Evolutionary conservation across 2,329 filamentous ascomycete genomes (phyloP).

Genomic region (Rhynchosporium graminicola): DNA sequence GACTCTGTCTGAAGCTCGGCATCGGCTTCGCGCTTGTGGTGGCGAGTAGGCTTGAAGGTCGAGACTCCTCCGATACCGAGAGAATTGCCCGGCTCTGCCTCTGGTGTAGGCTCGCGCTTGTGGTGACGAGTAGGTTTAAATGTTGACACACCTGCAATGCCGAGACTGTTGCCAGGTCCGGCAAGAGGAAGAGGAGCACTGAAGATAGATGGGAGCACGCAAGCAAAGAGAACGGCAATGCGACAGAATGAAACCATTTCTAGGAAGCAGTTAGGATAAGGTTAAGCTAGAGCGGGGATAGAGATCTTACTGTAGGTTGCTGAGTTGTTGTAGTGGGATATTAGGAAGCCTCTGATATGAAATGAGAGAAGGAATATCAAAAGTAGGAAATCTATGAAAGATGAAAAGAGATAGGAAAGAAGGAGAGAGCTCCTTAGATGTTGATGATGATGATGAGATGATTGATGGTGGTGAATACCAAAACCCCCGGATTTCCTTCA

Average conservation of each 20-base stretch:
- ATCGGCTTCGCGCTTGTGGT: neutral
- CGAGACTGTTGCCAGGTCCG: constrained; percentile 6
- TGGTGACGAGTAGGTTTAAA: neutral
- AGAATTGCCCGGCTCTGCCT: constrained; percentile 2
- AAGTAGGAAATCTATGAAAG: constrained; percentile 6
- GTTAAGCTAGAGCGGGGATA: neutral
- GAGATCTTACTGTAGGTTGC: constrained; percentile 16
- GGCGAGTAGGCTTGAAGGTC: neutral
- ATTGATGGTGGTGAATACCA: neutral
- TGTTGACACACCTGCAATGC: neutral
- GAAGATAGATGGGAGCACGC: constrained; percentile 18
- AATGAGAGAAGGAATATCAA: constrained; percentile 7
- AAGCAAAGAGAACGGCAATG: constrained; percentile 10
- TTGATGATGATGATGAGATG: constrained; percentile 18
- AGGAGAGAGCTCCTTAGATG: constrained; percentile 11
- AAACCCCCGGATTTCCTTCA: constrained; percentile 16
- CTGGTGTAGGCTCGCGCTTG: constrained; percentile 9
- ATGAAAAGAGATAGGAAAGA: constrained; percentile 8
- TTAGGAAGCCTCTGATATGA: constrained; percentile 6
- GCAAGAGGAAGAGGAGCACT: constrained; percentile 8
- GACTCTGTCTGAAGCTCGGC: neutral
- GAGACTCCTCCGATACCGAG: constrained; percentile 5
- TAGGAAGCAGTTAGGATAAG: constrained; percentile 7
- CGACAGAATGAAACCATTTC: constrained; percentile 22
- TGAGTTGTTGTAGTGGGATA: neutral